Evolutionary conservation across 2,329 filamentous ascomycete species (phyloP), one percentile per base, ranked within the genome.

Genomic region (Colletotrichum tamarilloi): DNA sequence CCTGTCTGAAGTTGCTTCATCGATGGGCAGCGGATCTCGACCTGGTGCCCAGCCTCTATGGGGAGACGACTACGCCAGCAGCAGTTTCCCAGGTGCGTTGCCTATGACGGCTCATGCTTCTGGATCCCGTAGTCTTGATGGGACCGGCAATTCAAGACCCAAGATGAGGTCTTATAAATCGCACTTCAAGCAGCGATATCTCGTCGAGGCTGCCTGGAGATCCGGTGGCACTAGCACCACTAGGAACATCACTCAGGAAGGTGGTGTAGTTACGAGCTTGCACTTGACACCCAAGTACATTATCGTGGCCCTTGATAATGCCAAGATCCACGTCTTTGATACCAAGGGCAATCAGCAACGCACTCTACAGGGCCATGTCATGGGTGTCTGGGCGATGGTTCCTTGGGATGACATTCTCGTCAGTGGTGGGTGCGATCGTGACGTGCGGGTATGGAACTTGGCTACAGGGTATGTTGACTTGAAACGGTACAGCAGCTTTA

Each of bases 311-410:
- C 89, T 99, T 75, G 97, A 99, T 85, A 99, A 98, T 83, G 96
- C 97, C 49, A 97, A 97, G 86, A 99, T 99, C 58, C 97, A 99
- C 82, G 95, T 99, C 30, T 99, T 98, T 80, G 94, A 98, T 81
- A 95, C 95, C 0, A 91, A 97, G 76, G 97, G 97, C 42, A 92
- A 95, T 77, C 92, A 95, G 76, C 92, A 97, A 78, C 94, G 95
- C 81, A 98, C 95, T 2, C 85, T 99, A 32, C 93, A 97, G 80
- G 97, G 97, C 12, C 97, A 99, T 84, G 94, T 98, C 57, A 99
- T 99, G 97, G 97, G 97, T 53, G 97, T 99, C 24, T 99, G 97
- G 97, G 97, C 97, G 62, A 98, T 99, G 96, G 95, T 99, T 28
- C 97, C 97, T 7, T 98, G 95, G 94, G 96, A 94, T 73, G 96